phyloP scores from a whole-genome alignment of 352 stramenopile genomes.

The Phytopythium mirpurense region DNA sequence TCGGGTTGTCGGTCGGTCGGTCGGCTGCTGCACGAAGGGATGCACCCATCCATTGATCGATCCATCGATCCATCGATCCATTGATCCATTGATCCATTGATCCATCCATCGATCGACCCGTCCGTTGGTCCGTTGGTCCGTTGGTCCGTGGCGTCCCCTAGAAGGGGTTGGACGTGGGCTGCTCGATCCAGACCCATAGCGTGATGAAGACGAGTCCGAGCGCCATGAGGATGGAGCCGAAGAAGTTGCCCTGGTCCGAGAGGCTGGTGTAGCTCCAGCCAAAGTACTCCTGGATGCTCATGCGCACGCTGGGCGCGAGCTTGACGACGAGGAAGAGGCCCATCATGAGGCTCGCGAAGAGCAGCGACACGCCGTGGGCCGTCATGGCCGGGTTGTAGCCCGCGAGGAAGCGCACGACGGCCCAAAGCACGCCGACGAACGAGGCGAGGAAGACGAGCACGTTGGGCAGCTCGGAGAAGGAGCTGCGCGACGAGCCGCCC shows the following conservation, averaged over 20 bases:
- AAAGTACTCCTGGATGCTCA: constrained; percentile 89
- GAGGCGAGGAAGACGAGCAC: constrained; percentile 72
- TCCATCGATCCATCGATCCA: no score
- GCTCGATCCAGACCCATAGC: constrained; percentile 79
- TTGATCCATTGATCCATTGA: no score
- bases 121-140: no score
- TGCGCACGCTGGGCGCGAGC: constrained; percentile 70
- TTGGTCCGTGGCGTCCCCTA: no score
- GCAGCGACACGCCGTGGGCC: constrained; percentile 62
- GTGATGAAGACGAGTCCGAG: constrained; percentile 76
- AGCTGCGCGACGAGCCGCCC: constrained; percentile 59
- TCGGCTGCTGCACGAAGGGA: no score
- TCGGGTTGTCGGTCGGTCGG: no score
- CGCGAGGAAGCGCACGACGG: constrained; percentile 72
- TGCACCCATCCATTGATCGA: no score
- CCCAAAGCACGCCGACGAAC: constrained; percentile 62
- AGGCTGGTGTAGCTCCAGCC: constrained; percentile 84
- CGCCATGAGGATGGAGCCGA: constrained; percentile 65
- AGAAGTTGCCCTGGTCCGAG: constrained; percentile 81
- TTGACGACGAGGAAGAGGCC: constrained; percentile 78
- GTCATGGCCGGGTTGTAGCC: constrained; percentile 75
- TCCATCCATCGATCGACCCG: no score
- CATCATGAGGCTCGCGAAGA: constrained; percentile 78
- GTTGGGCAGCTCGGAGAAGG: constrained; percentile 63
- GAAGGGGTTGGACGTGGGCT: constrained; percentile 78